Evolutionary conservation across 176 grass and related monocot species (phyloP), one percentile per base, ranked within the genome.

Genomic region (Dendrocalamus sinicus): DNA sequence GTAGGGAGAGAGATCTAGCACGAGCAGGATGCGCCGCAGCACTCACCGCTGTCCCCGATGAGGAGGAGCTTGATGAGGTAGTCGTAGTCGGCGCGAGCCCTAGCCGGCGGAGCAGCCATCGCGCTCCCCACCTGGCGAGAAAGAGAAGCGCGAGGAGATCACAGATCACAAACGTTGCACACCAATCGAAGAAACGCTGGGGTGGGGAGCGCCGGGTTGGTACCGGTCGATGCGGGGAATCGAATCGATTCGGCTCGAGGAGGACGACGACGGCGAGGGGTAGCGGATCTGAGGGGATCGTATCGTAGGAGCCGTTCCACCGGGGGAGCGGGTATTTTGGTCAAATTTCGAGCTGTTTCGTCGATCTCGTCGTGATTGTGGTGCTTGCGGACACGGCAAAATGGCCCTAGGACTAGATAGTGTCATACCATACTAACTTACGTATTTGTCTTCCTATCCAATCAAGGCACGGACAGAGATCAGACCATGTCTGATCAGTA

Each of bases 21-120:
- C 60, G 22, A 62, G 59, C 59, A 62, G 10, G 3, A 45, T 45
- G 44, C 44, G 44, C 32, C 37, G 13, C 8, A 53, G 70, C 57
- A 73, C 86, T 84, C 73, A 95, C 89, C 91, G 73, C 91, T 96
- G 60, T 96, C 94, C 48, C 94, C 89, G 81, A 96, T 96, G 86
- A 96, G 84, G 62, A 93, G 91, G 23, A 96, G 94, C 60, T 96
- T 96, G 65, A 96, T 89, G 86, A 93, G 89, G 86, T 93, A 93
- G 88, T 95, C 89, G 50, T 93, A 93, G 84, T 93, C 94, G 53
- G 91, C 89, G 74, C 91, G 88, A 70, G 89, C 87, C 84, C 94
- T 92, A 73, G 87, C 85, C 51, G 91, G 91, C 72, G 88, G 89
- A 60, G 91, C 94, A 58, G 89, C 94, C 94, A 96, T 96, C 46